A percentile compares a stretch with the other conserved stretches of the same genome.
phyloP scores from a whole-genome alignment of 495 filamentous ascomycete species.

The Aspergillus sparsus region DNA sequence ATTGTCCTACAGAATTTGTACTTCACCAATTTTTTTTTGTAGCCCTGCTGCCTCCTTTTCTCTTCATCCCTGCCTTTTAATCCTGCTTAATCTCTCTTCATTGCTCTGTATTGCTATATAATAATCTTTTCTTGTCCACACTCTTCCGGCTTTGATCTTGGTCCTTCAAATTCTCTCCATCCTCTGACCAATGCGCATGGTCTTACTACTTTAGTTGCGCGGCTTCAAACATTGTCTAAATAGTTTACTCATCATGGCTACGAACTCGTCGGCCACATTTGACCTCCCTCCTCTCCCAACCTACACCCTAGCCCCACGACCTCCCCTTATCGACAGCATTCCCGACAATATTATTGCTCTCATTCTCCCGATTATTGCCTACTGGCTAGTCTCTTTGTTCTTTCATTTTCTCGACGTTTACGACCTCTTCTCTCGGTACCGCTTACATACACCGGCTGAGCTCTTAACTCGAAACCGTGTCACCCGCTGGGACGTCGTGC shows the following conservation, averaged over 20 bases:
- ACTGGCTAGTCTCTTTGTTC: constrained; percentile 84
- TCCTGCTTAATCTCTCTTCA: neutral
- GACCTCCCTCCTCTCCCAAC: constrained; percentile 76
- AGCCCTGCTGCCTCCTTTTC: neutral
- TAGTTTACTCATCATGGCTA: constrained; percentile 34
- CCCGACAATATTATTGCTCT: constrained; percentile 76
- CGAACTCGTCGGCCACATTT: constrained; percentile 43
- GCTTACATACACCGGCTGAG: constrained; percentile 89
- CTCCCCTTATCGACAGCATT: constrained; percentile 73
- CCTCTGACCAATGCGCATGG: constrained; percentile 15
- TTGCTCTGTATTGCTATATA: constrained; percentile 8
- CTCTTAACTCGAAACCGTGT: constrained; percentile 84
- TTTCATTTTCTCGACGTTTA: constrained; percentile 83
- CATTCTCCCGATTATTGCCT: constrained; percentile 75
- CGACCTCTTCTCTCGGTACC: constrained; percentile 82
- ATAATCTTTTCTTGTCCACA: neutral
- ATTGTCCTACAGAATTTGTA: neutral
- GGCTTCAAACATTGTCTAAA: constrained; percentile 9
- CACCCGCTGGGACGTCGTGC: constrained; percentile 74
- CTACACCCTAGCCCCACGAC: constrained; percentile 65
- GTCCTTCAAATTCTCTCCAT: constrained; percentile 1
- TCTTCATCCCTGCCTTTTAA: constrained; percentile 1
- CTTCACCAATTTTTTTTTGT: neutral
- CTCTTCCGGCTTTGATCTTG: neutral
- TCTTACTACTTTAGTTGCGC: constrained; percentile 6